A percentile compares a stretch with the other conserved stretches of the same genome.
phyloP scores from a whole-genome alignment of 768 basidiomycete species.

The Kondoa malvinella region DNA sequence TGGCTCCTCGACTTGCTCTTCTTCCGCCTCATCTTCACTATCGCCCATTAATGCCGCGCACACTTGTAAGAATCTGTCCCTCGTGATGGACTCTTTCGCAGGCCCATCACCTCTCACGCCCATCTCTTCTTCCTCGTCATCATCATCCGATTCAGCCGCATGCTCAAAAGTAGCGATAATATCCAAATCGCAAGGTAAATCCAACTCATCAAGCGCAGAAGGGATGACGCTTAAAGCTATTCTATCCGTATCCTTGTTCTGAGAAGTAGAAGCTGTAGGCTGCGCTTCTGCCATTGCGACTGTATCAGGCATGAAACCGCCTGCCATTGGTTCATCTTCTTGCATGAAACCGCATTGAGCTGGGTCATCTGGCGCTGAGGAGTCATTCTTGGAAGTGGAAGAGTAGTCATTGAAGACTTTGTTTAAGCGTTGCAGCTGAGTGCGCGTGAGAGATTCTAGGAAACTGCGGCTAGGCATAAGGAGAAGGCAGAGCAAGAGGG shows the following conservation, averaged over 20 bases:
- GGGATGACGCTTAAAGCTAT: not conserved
- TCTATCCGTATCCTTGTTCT: not conserved
- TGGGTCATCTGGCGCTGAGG: not conserved
- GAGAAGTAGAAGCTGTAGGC: not conserved
- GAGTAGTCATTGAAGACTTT: not conserved
- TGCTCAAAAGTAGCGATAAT: constrained; percentile 4
- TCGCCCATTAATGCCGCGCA: constrained; percentile 5
- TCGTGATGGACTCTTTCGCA: not conserved
- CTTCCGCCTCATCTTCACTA: not conserved
- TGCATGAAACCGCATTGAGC: constrained; percentile 5
- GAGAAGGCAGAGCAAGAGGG: not conserved
- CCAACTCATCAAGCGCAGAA: not conserved
- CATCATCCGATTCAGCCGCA: constrained; percentile 12
- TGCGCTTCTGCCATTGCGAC: not conserved
- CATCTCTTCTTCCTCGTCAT: constrained; percentile 10
- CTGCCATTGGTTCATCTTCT: constrained; percentile 10
- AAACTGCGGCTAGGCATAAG: not conserved
- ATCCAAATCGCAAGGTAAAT: constrained; percentile 1
- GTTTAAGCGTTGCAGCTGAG: not conserved
- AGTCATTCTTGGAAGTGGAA: not conserved
- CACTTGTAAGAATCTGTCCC: too few relatives aligned
- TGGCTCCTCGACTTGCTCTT: not conserved
- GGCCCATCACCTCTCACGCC: not conserved
- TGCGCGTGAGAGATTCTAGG: not conserved
- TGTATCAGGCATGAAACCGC: constrained; percentile 17